A percentile compares a stretch with the other conserved stretches of the same genome.
Evolutionary conservation across 2,329 filamentous ascomycete genomes (phyloP).

Genomic region (Scopulariopsis brevicaulis): DNA sequence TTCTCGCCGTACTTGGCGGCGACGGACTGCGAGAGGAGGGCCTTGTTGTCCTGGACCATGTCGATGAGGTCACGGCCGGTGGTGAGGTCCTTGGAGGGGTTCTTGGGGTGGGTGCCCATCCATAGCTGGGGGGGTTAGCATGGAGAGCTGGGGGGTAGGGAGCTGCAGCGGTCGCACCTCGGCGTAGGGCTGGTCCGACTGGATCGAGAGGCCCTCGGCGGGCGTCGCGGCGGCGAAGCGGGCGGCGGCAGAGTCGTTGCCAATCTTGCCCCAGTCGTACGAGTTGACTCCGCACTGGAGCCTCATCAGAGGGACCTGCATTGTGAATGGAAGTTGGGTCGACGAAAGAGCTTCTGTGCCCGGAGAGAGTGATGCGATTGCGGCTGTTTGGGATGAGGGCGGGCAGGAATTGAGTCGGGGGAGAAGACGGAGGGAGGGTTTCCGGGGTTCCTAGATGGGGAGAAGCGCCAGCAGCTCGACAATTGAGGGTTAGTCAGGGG

Average conservation of each 20-base stretch:
- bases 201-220: constrained; percentile 60
- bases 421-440: neutral
- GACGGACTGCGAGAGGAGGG: constrained; percentile 65
- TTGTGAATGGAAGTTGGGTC: constrained; percentile 12
- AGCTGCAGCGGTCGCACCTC: constrained; percentile 46
- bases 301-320: constrained; percentile 75
- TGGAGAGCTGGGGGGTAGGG: neutral
- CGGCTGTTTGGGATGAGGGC: neutral
- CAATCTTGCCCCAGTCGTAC: constrained; percentile 98
- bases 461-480: neutral
- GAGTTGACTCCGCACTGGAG: constrained; percentile 92
- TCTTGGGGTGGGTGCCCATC: constrained; percentile 98
- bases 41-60: constrained; percentile 75
- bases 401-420: neutral
- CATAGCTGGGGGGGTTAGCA: constrained; percentile 53
- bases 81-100: constrained; percentile 79
- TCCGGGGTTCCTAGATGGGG: neutral
- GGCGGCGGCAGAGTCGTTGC: constrained; percentile 76
- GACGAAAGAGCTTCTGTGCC: neutral
- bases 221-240: constrained; percentile 81
- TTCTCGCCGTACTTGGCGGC: constrained; percentile 66
- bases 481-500: neutral
- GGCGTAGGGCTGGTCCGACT: constrained; percentile 85
- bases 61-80: constrained; percentile 82
- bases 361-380: neutral